phyloP scores from a whole-genome alignment of 73 alveolate species.

The Stentor roeselii region DNA sequence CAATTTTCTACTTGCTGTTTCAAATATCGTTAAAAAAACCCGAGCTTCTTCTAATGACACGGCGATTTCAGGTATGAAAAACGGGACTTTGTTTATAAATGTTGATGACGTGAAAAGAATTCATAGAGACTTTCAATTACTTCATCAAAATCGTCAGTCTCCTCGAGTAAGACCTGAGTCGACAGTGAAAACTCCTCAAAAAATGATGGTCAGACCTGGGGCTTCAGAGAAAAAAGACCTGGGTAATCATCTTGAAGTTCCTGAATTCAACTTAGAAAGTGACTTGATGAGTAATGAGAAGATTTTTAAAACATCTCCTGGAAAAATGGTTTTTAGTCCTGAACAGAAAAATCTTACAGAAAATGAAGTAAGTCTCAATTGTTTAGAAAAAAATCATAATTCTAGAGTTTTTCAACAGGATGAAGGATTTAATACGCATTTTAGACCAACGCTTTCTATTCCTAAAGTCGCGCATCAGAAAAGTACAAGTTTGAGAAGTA shows the following conservation, averaged over 20 bases:
- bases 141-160: background rate
- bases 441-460: background rate
- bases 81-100: background rate
- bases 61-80: background rate
- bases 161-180: background rate
- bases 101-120: background rate
- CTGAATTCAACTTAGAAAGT: background rate
- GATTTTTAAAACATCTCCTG: no score
- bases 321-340: no score
- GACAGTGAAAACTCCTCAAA: background rate
- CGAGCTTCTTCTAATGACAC: background rate
- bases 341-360: background rate
- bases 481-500: background rate
- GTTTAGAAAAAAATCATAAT: background rate
- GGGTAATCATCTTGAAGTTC: background rate
- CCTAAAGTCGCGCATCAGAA: background rate
- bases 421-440: background rate
- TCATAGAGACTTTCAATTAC: background rate
- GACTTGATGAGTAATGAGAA: background rate
- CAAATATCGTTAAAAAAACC: background rate
- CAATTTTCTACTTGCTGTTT: background rate
- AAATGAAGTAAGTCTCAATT: background rate
- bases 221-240: background rate
- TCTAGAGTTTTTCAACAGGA: no score
- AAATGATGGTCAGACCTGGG: background rate